phyloP scores from a whole-genome alignment of 306 rosid species.

The Vicia sativa region DNA sequence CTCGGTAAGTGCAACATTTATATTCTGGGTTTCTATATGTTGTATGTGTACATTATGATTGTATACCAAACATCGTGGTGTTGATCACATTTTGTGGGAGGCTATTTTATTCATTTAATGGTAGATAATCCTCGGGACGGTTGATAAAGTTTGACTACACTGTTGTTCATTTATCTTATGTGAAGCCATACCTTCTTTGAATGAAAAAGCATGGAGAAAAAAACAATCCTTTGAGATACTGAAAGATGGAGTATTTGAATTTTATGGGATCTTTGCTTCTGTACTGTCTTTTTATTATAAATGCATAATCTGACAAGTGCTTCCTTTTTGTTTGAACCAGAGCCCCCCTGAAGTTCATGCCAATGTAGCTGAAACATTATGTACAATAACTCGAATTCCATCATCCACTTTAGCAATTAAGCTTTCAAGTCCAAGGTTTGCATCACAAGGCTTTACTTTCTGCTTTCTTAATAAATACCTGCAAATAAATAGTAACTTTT shows the following conservation, averaged over 20 bases:
- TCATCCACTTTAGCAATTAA: conserved; percentile 84
- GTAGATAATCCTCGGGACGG: conserved; percentile 27
- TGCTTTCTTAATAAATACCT: not conserved
- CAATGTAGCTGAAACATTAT: conserved; percentile 90
- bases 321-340: conserved; percentile 50
- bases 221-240: conserved; percentile 9
- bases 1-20: conserved; percentile 59
- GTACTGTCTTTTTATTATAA: conserved; percentile 13
- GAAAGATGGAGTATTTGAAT: conserved; percentile 7
- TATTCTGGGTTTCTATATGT: conserved; percentile 21
- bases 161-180: conserved; percentile 27
- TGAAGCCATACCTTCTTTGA: conserved; percentile 23
- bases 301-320: conserved; percentile 23
- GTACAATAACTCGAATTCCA: conserved; percentile 80
- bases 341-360: conserved; percentile 94
- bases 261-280: conserved; percentile 19
- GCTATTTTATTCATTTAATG: conserved; percentile 27
- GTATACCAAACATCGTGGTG: conserved; percentile 12
- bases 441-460: conserved; percentile 15
- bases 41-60: conserved; percentile 16
- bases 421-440: conserved; percentile 96
- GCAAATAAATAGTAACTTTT: conserved; percentile 26
- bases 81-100: conserved; percentile 23
- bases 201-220: conserved; percentile 1
- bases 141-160: conserved; percentile 10